Evolutionary conservation across 352 stramenopile genomes (phyloP).

Genomic region (Globisporangium megalacanthum): DNA sequence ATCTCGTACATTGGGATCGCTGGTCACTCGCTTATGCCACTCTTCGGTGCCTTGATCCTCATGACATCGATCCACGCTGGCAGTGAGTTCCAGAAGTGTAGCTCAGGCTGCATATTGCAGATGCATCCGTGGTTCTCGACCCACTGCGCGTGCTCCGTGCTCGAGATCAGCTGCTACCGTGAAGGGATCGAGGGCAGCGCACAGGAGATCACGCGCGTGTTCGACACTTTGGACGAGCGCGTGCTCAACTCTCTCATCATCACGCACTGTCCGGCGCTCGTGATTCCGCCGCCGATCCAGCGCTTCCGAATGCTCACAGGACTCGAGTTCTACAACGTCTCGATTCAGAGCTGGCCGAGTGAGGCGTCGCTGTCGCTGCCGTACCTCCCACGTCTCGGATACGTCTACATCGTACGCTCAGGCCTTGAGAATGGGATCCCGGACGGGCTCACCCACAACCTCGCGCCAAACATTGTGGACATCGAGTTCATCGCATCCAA

Average conservation of each 20-base stretch:
- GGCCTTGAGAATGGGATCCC: constrained; percentile 6
- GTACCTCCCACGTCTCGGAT: constrained; percentile 13
- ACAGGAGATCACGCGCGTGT: constrained; percentile 8
- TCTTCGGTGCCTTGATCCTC: constrained; percentile 16
- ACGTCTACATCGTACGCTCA: constrained; percentile 23
- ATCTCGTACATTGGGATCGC: neutral
- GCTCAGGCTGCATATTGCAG: constrained; percentile 19
- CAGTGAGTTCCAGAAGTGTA: constrained; percentile 14
- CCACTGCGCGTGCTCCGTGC: constrained; percentile 24
- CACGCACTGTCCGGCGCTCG: constrained; percentile 20
- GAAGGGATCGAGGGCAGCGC: constrained; percentile 12
- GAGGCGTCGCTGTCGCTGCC: constrained; percentile 14
- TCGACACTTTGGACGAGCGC: constrained; percentile 12
- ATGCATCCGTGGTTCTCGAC: constrained; percentile 26
- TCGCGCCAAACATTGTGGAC: constrained; percentile 18
- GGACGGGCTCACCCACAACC: constrained; percentile 19
- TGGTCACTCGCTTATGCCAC: constrained; percentile 9
- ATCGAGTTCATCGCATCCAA: constrained; percentile 19
- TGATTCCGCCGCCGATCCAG: constrained; percentile 16
- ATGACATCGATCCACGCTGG: constrained; percentile 13
- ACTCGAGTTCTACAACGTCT: constrained; percentile 32
- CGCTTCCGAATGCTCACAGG: constrained; percentile 18
- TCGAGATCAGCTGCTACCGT: constrained; percentile 26
- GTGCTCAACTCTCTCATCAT: constrained; percentile 25
- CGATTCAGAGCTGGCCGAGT: constrained; percentile 16